Evolutionary conservation across 257 asterid species (phyloP).

Genomic region (Lycium barbarum): DNA sequence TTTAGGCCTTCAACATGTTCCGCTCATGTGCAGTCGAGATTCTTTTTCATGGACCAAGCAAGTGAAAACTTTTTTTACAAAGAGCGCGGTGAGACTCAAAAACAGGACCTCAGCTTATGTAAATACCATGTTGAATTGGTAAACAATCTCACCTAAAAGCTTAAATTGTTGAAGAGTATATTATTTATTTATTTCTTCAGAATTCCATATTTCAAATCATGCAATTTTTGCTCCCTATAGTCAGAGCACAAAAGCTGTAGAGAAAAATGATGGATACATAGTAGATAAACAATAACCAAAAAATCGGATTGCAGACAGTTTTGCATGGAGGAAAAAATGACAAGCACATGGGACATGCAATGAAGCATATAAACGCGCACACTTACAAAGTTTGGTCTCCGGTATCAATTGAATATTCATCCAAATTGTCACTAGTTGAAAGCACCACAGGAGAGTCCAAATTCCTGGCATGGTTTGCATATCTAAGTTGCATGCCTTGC

Average conservation of each 20-base stretch:
- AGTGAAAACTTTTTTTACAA: not conserved
- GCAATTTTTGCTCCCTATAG: not conserved
- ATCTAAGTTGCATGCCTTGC: constrained; percentile 48
- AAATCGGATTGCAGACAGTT: not conserved
- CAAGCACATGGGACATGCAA: not conserved
- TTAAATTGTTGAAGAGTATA: not conserved
- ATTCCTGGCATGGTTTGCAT: constrained; percentile 44
- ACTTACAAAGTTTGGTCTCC: constrained; percentile 57
- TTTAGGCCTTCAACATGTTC: not conserved
- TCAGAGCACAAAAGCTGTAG: not conserved
- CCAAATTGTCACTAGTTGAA: constrained; percentile 51
- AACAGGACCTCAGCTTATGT: not conserved
- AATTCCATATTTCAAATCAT: constrained; percentile 1
- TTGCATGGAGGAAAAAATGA: not conserved
- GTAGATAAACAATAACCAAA: not conserved
- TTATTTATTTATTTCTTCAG: not conserved
- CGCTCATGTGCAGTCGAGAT: not conserved
- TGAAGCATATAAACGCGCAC: not conserved
- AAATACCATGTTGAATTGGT: constrained; percentile 10
- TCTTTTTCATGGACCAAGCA: constrained; percentile 10
- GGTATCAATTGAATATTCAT: constrained; percentile 42
- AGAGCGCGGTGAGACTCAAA: not conserved
- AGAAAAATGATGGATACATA: not conserved
- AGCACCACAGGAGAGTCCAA: constrained; percentile 43
- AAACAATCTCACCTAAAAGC: not conserved